Conservation (phyloP, 441 rosid genomes). For the Omphalea diandra region DNA sequence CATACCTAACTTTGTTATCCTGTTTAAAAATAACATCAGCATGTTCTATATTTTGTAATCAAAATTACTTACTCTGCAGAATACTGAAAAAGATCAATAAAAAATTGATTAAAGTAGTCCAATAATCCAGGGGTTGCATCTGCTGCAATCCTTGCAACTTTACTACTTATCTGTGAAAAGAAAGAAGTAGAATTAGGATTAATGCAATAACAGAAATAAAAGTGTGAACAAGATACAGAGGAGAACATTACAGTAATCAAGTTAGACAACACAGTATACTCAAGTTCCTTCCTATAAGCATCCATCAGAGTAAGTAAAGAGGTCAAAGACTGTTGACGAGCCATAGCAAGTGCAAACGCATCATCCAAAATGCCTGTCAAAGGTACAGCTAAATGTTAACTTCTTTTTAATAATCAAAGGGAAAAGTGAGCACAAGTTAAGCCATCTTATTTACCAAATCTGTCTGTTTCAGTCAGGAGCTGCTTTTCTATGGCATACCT, state of each 20-base stretch:
- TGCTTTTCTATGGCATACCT: conserved; percentile 69
- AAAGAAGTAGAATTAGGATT: conserved; percentile 30
- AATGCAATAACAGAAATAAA: background rate
- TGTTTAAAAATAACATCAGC: background rate
- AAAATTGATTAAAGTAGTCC: conserved; percentile 55
- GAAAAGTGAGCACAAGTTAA: conserved; percentile 15
- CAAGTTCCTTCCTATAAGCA: conserved; percentile 76
- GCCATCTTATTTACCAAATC: conserved; percentile 59
- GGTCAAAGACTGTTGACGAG: conserved; percentile 74
- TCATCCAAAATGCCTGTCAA: conserved; percentile 88
- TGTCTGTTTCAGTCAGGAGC: conserved; percentile 62
- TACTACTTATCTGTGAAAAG: conserved; percentile 61
- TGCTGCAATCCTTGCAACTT: conserved; percentile 67
- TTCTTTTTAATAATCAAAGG: conserved; percentile 9
- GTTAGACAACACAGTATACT: conserved; percentile 81
- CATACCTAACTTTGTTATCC: background rate
- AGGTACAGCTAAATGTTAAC: conserved; percentile 25
- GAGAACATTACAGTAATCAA: conserved; percentile 63
- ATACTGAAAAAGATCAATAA: conserved; percentile 54
- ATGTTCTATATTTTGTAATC: conserved; percentile 6
- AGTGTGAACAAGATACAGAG: conserved; percentile 7
- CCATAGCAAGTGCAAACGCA: conserved; percentile 89
- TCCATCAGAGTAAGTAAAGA: conserved; percentile 78
- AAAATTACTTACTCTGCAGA: conserved; percentile 69
- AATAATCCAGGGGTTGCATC: conserved; percentile 68